Evolutionary conservation across 176 grass and related monocot species (phyloP).

Genomic region (Miscanthus lutarioriparius): DNA sequence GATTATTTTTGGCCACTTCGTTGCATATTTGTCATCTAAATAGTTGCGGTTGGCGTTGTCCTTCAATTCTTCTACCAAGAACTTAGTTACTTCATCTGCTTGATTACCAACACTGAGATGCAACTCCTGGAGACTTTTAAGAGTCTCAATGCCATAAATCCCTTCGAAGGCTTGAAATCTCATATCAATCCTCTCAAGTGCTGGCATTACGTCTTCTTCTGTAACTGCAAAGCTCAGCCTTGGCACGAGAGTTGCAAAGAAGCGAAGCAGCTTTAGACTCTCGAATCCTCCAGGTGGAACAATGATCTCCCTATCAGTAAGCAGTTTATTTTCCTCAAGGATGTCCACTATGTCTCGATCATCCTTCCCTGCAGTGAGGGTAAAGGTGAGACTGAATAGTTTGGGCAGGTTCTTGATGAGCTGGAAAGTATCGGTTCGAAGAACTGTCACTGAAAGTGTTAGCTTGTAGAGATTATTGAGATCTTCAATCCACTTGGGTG

Average conservation of each 20-base stretch:
- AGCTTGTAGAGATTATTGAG: background rate
- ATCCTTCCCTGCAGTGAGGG: background rate
- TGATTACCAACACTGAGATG: too few relatives aligned
- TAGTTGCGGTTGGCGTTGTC: background rate
- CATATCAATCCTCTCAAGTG: background rate
- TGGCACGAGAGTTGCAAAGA: background rate
- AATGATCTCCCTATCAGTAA: background rate
- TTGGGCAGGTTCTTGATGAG: background rate
- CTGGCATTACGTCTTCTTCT: background rate
- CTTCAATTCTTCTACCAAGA: background rate
- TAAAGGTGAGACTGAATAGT: conserved; percentile 14
- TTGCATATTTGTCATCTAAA: background rate
- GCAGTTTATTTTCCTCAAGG: background rate
- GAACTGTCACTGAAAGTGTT: conserved; percentile 26
- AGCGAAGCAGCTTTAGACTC: background rate
- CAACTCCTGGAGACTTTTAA: too few relatives aligned
- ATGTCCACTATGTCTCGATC: background rate
- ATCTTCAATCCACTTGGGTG: background rate
- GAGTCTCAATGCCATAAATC: background rate
- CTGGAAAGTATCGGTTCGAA: background rate
- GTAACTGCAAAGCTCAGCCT: background rate
- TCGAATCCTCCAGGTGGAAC: background rate
- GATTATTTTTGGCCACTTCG: background rate
- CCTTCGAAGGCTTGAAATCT: background rate
- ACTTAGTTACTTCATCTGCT: background rate